Evolutionary conservation across 305 asterid genomes (phyloP), one percentile per base, ranked within the genome.

Genomic region (Rubia peregrina): DNA sequence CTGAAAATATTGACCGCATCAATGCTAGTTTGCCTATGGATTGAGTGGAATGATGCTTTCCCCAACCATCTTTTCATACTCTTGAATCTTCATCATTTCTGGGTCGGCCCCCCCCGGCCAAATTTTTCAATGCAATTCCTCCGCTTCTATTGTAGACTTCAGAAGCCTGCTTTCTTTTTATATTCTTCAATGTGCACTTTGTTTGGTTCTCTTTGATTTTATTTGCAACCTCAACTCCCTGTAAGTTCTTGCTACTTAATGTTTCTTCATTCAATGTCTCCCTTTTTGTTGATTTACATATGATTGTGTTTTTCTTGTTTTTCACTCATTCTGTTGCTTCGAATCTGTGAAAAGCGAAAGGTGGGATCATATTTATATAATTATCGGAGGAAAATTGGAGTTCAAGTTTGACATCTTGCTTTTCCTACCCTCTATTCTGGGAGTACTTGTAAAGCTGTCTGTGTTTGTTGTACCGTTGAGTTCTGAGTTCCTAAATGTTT

Each of bases 171-270:
- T 62, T 26, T n/a, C 60, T n/a, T 22, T n/a, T 13, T 56, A 1
- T 26, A 40, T 68, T 67, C 73, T 67, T 74, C 6, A 74, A 67
- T 74, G 55, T 26, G 24, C 63, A n/a, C 65, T 13, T 33, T 48
- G 43, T 26, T 44, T 60, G 68, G 10, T 43, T 66, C 19, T 5
- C 21, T 19, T 43, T 22, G 62, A 17, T 56, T 65, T 41, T 9
- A 41, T 42, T 41, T 14, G 19, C 57, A 44, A n/a, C 16, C 12
- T 65, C 22, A 3, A 42, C 49, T 24, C 9, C 26, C 10, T 17
- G 56, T 57, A 8, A 55, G 76, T 55, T 68, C 22, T 57, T 49
- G 65, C 21, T 61, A 21, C 44, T 33, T n/a, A 33, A 49, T 30
- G 59, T 6, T 33, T 16, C 11, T 49, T 19, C 26, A 49, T 68